Base-by-base conservation (phyloP, 2,329 filamentous ascomycete species). In the Shiraia bambusicola region DNA sequence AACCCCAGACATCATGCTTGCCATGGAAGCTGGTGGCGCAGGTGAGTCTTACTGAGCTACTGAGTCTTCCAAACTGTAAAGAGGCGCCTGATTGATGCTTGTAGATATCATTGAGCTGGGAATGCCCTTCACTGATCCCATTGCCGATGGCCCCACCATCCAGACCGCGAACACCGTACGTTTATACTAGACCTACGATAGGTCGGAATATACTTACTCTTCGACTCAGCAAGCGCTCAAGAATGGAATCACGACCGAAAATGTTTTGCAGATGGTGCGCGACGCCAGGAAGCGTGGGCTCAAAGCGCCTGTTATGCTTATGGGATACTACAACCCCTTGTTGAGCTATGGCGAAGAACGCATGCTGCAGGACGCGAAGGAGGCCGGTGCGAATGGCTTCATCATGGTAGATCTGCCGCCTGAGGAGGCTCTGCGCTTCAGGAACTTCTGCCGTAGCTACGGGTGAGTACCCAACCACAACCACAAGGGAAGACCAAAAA, bases 321-420 rank as follows among this genome's bases (percentile, higher is more conserved):
- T 98, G 93, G 93, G 93, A 61, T 98, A 98, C 80, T 98, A 95
- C 75, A 98, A 98, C 75, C 93, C 93, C 1, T 78, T 97, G 48
- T 76, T 97, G 48, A 88, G 86, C 61, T 98, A 97, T 67, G 93
- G 93, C 39, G 93, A 98, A 73, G 90, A 95, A 73, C 81, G 79
- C 47, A 83, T 97, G 70, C 76, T 98, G 40, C 79, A 82, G 58
- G 91, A 97, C 69, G 88, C 89, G 69, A 85, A 86, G 66, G 81
- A 82, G 40, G 87, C 88, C 2, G 89, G 91, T 17, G 83, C 95
- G 66, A 96, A 95, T 72, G 92, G 93, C 45, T 97, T 97, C 73
- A 96, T 98, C 61, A 85, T 97, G 65, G 92, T 95, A 42, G 92
- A 98, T 67, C 72, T 98, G 61, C 92, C 93, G 11, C 92, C 92